Conservation (phyloP, 1,139 yeast genomes). For the Blastobotrys apis region DNA sequence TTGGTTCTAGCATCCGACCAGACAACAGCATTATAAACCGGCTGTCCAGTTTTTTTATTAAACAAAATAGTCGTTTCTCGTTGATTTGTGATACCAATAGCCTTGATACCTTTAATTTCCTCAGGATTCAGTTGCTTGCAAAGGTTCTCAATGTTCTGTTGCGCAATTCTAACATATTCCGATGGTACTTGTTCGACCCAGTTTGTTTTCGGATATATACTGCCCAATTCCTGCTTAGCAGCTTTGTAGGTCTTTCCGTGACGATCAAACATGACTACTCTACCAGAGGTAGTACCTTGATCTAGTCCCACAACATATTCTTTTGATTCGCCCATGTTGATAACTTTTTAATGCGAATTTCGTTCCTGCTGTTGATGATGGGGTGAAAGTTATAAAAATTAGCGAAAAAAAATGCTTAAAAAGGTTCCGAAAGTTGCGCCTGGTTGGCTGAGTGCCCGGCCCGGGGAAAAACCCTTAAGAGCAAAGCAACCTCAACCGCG, state of each 20-base stretch:
- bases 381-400: neutral
- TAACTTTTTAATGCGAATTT: neutral
- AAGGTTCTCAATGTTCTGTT: slow-evolving; percentile 36
- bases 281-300: slow-evolving; percentile 92
- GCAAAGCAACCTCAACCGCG: too few species aligned
- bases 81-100: slow-evolving; percentile 88
- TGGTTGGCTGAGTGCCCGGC: too few species aligned
- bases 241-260: slow-evolving; percentile 76
- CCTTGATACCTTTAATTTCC: slow-evolving; percentile 33
- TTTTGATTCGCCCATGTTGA: slow-evolving; percentile 12
- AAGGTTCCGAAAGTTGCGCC: too few species aligned
- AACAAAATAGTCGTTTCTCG: slow-evolving; percentile 92
- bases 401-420: too few species aligned
- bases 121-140: slow-evolving; percentile 30
- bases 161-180: slow-evolving; percentile 74
- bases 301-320: slow-evolving; percentile 54
- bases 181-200: slow-evolving; percentile 96
- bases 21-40: slow-evolving; percentile 83
- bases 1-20: slow-evolving; percentile 95
- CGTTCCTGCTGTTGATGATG: neutral
- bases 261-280: slow-evolving; percentile 75
- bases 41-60: slow-evolving; percentile 79
- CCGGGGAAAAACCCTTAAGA: too few species aligned
- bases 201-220: slow-evolving; percentile 40
- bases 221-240: slow-evolving; percentile 73